Evolutionary conservation across 768 basidiomycete species (phyloP).

Genomic region (Boletus sensibilis): DNA sequence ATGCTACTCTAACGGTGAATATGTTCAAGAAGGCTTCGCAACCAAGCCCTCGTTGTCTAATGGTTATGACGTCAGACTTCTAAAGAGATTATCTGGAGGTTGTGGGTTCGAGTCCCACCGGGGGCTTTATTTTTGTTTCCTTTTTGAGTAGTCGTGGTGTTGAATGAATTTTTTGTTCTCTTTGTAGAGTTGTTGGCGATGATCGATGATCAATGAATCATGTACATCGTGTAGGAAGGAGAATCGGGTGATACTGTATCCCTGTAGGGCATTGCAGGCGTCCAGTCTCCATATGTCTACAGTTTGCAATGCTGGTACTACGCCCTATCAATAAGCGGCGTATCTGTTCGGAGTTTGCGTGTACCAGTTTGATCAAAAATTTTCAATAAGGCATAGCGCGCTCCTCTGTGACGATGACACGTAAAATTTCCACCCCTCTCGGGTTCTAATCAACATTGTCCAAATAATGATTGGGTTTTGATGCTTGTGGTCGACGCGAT

Average conservation of each 20-base stretch:
- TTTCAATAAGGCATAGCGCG: conserved; percentile 10
- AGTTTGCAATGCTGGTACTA: background rate
- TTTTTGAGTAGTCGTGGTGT: background rate
- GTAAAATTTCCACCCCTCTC: conserved; percentile 22
- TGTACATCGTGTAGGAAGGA: background rate
- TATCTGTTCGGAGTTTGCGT: conserved; percentile 3
- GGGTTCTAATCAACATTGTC: background rate
- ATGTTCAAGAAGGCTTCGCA: background rate
- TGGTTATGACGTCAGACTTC: conserved; percentile 92
- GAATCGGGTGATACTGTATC: background rate
- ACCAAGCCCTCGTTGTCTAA: conserved; percentile 79
- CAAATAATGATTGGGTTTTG: background rate
- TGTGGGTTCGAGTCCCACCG: conserved; percentile 86
- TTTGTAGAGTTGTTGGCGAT: background rate
- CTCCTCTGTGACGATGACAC: conserved; percentile 10
- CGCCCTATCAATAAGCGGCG: conserved; percentile 2
- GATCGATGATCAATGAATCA: background rate
- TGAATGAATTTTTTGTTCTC: background rate
- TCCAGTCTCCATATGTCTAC: background rate
- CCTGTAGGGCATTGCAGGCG: background rate
- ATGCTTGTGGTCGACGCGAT: background rate
- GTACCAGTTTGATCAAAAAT: conserved; percentile 7
- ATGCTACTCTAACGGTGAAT: background rate
- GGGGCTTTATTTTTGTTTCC: conserved; percentile 48
- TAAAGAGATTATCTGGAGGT: conserved; percentile 81